phyloP scores from a whole-genome alignment of 495 filamentous ascomycete species.

The Aspergillus heteromorphus region DNA sequence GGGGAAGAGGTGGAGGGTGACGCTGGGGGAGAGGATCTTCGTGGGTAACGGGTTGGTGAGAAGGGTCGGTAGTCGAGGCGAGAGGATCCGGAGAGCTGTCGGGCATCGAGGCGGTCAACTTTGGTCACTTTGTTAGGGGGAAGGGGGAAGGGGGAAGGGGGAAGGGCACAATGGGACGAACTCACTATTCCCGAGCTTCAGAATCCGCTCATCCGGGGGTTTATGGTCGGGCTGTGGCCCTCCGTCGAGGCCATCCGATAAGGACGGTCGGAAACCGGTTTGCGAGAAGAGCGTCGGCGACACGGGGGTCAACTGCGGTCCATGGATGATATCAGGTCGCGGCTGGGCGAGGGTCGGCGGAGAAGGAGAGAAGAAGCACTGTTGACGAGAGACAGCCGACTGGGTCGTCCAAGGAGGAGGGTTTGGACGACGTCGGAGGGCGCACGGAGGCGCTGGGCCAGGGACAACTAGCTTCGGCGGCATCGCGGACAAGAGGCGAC shows the following conservation, averaged over 20 bases:
- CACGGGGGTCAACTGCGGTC: constrained; percentile 22
- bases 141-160: not conserved
- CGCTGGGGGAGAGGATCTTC: constrained; percentile 80
- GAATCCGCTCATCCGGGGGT: constrained; percentile 67
- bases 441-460: constrained; percentile 4
- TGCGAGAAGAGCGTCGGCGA: constrained; percentile 23
- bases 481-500: constrained; percentile 22
- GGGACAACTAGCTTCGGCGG: constrained; percentile 25
- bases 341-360: constrained; percentile 25
- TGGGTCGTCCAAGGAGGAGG: not conserved
- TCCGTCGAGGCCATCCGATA: constrained; percentile 13
- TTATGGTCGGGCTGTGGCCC: constrained; percentile 30
- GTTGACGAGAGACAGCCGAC: constrained; percentile 7
- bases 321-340: constrained; percentile 27
- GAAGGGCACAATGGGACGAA: not conserved
- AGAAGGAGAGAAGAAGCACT: constrained; percentile 24
- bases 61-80: constrained; percentile 79
- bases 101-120: not conserved
- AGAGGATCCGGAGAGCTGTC: constrained; percentile 77
- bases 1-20: constrained; percentile 92
- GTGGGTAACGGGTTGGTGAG: constrained; percentile 76
- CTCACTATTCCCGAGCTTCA: constrained; percentile 88
- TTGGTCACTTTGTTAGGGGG: not conserved
- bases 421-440: constrained; percentile 4
- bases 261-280: constrained; percentile 7